Evolutionary conservation across 192 early-diverging fungal species (phyloP), one percentile per base, ranked within the genome.

Genomic region (Gigaspora rosea): DNA sequence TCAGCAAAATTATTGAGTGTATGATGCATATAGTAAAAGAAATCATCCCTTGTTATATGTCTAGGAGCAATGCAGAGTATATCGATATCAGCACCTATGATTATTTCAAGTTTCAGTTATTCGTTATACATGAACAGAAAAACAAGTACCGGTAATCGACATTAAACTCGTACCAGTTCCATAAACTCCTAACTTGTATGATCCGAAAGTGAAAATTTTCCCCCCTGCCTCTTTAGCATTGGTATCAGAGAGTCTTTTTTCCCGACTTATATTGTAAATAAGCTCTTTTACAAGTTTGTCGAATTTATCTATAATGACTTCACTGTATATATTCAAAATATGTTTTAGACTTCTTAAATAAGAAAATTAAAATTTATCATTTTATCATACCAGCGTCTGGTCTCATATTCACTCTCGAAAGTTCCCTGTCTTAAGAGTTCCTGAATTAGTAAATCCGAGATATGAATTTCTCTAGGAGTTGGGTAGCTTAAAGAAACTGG

Each of bases 201-300:
- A 96, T 8, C 98, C 98, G 84, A 96, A 99, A 2, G 98, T 96
- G 76, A 95, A 99, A 36, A 98, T 97, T 82, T 97, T 97, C 35
- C 98, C 96, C 27, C 95, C 95, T 22, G 91, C 93, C 62, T 96
- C 92, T 62, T 84, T 87, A 3, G 97, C 97, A 56, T 96, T 72
- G 36, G 88, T 80, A 80, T 96, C 97, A 13, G 95, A 88, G 57
- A 93, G 81, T n/a, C 88, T 89, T 65, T 90, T 92, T 50, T 67
- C 50, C 36, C 94, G 79, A 47, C 88, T 88, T 32, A 94, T 91
- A n/a, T 80, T 66, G 64, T 92, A 92, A 15, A 98, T 96, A 87
- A 98, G 97, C 56, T 97, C 92, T 80, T 97, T 95, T 71, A 96
- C 93, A 69, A 99, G 83, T 67, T 85, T 85, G 80, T 95, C 89